Evolutionary conservation across 257 asterid species (phyloP), one percentile per base, ranked within the genome.

Genomic region (Rehmannia glutinosa): DNA sequence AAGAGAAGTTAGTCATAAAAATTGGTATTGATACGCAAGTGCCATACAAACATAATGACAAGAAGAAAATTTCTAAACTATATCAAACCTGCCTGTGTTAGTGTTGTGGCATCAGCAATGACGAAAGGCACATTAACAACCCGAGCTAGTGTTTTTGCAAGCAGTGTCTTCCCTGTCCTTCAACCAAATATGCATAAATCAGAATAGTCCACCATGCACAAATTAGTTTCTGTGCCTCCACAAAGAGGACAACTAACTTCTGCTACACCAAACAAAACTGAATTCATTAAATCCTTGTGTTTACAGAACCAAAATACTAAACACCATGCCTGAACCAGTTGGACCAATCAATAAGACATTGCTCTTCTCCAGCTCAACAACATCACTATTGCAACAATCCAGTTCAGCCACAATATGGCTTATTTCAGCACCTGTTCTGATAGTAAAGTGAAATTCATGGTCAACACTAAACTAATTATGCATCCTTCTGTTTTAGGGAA

Each of bases 121-220:
- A 83, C 95, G 63, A 89, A 87, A 75, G 98, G 97, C 70, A 92
- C 98, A 73, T 89, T 85, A 75, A 81, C 96, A 50, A 89, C 79
- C 64, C 92, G 98, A 73, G 97, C 98, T 53, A 92, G 81, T 35
- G 97, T 89, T 83, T 92, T 92, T n/a, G 98, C 98, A 76, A 92
- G 98, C 81, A 92, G 72, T 15, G 98, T 92, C 83, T 92, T 92
- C 68, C 98, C 97, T 92, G 96, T 79, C 86, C 91, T 85, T 71
- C 88, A 74, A 73, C 64, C 73, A 82, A 77, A 76, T 68, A 72
- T 32, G 69, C 57, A 54, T 24, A 77, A 72, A 73, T 82, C 80
- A 83, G 78, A 63, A 81, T 39, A 64, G 33, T 41, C 57, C 25
- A 59, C 24, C 66, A 67, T 16, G 32, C 13, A 66, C 43, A 66